Percentiles rank a stretch among this genome's conserved stretches.
Evolutionary conservation across 257 asterid genomes (phyloP).

Genomic region (Striga asiatica): DNA sequence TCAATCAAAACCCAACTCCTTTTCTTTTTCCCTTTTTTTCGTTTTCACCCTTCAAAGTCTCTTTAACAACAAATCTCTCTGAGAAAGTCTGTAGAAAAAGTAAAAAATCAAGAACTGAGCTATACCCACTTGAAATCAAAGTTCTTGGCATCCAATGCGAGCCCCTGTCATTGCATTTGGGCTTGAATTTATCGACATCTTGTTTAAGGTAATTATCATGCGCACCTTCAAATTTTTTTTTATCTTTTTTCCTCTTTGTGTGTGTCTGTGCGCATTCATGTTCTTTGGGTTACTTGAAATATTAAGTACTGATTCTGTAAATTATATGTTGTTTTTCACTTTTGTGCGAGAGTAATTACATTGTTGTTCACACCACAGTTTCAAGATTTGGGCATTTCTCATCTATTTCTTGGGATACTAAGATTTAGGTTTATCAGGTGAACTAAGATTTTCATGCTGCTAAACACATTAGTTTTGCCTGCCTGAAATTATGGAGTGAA

Average conservation of each 20-base stretch:
- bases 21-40: constrained; percentile 12
- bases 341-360: no score
- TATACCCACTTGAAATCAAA: background rate
- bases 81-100: background rate
- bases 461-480: no score
- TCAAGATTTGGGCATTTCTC: no score
- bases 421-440: no score
- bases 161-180: constrained; percentile 10
- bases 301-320: no score
- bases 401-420: no score
- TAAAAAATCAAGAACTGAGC: background rate
- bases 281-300: background rate
- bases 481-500: no score
- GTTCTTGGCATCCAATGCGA: constrained; percentile 20
- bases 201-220: background rate
- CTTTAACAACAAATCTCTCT: background rate
- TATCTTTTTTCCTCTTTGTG: background rate
- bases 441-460: no score
- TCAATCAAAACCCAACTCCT: constrained; percentile 14
- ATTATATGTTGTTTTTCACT: no score
- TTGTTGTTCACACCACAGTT: no score
- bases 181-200: background rate
- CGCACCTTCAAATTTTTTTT: background rate
- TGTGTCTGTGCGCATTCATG: background rate
- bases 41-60: constrained; percentile 3